Base-by-base conservation (phyloP, 768 basidiomycete genomes). In the Serpula lacrymans region DNA sequence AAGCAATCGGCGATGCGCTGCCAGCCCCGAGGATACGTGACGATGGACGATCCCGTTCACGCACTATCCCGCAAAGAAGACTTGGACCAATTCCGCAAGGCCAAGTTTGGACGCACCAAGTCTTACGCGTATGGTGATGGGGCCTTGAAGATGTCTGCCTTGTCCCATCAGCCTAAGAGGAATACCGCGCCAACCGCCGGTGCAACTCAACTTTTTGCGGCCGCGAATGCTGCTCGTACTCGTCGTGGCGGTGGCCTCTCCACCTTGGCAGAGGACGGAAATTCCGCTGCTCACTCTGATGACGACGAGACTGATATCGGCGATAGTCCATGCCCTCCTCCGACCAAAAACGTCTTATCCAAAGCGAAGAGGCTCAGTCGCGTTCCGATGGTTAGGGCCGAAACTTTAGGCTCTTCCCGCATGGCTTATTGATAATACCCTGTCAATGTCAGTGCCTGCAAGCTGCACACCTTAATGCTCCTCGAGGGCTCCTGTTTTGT, bases 11-110 rank as follows among this genome's bases (percentile, higher is more conserved):
- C 78, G 2, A 58, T 64, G 22, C 84, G 83, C 32, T 98, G 95
- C 67, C 70, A 85, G 34, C 94, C 91, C 0, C 69, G 66, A 13
- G 84, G 75, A 1, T 99, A 99, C 56, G 83, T 95, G 29, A 80
- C 76, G 6, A 99, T 99, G 96, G 92, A 97, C 55, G 93, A 97
- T 59, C 93, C 93, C 2, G 75, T 74, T 32, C 83, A 95, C 59
- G 77, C 82, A 14, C 69, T 72, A 14, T 85, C 90, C 25, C 84
- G 93, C 33, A 77, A 82, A 30, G 86, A 90, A 55, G 89, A 94
- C 53, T 60, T 97, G 31, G 89, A 91, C 61, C 88, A 93, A 54
- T 92, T 98, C 71, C 86, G 95, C 49, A 88, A 82, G 57, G 75
- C 73, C 46, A 88, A 87, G 57, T 92, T 93, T 58, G 84, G 86